Percentiles rank a stretch among this genome's conserved stretches.
Evolutionary conservation across 1,284 basidiomycete genomes (phyloP).

Genomic region (Psilocybe mexicana): DNA sequence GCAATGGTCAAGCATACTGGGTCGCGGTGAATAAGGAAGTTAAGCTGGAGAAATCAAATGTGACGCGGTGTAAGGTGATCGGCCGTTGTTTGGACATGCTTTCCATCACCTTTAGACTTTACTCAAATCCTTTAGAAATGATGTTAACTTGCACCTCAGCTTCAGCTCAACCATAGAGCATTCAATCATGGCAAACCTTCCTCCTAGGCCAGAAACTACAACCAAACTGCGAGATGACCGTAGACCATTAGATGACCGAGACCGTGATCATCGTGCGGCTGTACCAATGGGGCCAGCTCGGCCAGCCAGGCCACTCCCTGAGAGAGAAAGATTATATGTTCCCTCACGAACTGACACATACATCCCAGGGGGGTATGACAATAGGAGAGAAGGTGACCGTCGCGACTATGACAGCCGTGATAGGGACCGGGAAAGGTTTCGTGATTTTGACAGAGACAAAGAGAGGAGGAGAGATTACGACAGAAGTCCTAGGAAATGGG

Average conservation of each 20-base stretch:
- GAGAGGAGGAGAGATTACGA: constrained; percentile 26
- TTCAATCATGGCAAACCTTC: constrained; percentile 36
- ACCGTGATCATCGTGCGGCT: constrained; percentile 21
- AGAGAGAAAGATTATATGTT: constrained; percentile 25
- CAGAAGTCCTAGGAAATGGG: constrained; percentile 17
- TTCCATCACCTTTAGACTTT: constrained; percentile 3
- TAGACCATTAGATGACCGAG: constrained; percentile 23
- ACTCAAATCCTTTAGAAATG: not conserved
- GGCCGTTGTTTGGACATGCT: constrained; percentile 5
- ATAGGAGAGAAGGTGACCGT: constrained; percentile 27
- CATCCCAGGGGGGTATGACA: constrained; percentile 26
- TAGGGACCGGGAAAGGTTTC: constrained; percentile 26
- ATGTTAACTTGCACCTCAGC: not conserved
- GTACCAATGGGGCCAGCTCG: constrained; percentile 21
- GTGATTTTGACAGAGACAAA: constrained; percentile 24
- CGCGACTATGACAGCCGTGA: constrained; percentile 26
- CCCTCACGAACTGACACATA: constrained; percentile 32
- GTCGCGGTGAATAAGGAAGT: constrained; percentile 1
- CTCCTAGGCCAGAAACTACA: constrained; percentile 38
- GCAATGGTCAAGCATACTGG: constrained; percentile 80
- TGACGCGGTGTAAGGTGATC: constrained; percentile 10
- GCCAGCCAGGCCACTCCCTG: constrained; percentile 12
- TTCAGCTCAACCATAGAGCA: not conserved
- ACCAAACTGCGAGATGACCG: constrained; percentile 26
- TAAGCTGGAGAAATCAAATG: not conserved